phyloP scores from a whole-genome alignment of 768 basidiomycete genomes.

The Hericium erinaceus region DNA sequence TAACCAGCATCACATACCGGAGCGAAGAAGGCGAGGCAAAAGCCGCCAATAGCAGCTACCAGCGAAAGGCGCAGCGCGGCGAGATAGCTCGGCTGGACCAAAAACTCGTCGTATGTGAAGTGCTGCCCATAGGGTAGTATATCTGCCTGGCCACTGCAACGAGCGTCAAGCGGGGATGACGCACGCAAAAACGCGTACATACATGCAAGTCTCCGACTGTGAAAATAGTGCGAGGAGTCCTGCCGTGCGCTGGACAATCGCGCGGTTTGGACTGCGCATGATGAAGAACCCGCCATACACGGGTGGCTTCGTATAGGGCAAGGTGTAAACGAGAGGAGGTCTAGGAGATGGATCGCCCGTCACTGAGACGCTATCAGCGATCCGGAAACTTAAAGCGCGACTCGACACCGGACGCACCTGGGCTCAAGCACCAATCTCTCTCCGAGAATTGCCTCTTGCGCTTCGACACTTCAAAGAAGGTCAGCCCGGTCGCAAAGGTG shows the following conservation, averaged over 20 bases:
- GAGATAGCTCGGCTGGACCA: conserved; percentile 30
- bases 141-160: not conserved
- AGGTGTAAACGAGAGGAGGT: conserved; percentile 26
- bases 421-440: conserved; percentile 33
- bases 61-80: conserved; percentile 33
- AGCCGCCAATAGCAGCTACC: conserved; percentile 15
- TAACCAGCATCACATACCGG: conserved; percentile 17
- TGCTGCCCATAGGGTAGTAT: conserved; percentile 47
- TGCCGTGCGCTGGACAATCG: conserved; percentile 49
- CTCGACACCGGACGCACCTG: conserved; percentile 23
- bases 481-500: conserved; percentile 32
- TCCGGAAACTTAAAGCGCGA: not conserved
- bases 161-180: not conserved
- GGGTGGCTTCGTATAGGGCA: conserved; percentile 22
- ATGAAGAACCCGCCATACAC: conserved; percentile 33
- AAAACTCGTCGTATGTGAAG: conserved; percentile 74
- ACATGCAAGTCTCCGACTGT: not conserved
- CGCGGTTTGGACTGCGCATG: conserved; percentile 36
- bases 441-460: conserved; percentile 21
- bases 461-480: conserved; percentile 20
- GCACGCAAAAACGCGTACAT: not conserved
- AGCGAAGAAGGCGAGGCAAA: conserved; percentile 11
- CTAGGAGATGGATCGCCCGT: conserved; percentile 7
- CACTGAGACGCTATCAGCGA: not conserved
- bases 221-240: conserved; percentile 31